Conservation (phyloP, 352 stramenopile genomes). For the Phytophthora litchii region DNA sequence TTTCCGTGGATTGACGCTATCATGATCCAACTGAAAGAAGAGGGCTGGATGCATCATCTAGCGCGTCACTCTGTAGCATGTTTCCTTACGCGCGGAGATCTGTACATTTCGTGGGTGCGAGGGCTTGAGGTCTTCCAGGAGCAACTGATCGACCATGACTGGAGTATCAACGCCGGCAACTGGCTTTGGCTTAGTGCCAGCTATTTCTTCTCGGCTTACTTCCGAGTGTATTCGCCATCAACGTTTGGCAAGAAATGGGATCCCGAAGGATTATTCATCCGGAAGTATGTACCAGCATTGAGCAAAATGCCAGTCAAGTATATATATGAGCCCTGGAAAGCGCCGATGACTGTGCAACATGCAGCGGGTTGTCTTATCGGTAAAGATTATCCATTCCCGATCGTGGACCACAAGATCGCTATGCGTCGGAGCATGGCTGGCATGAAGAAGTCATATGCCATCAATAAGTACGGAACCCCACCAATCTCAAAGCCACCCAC, state of each 20-base stretch:
- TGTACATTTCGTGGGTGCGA: constrained; percentile 96
- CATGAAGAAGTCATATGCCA: constrained; percentile 91
- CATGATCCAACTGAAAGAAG: constrained; percentile 93
- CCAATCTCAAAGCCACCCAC: constrained; percentile 18
- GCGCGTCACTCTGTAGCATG: constrained; percentile 96
- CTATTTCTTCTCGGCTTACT: constrained; percentile 98
- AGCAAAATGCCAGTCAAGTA: constrained; percentile 94
- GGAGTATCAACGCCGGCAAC: constrained; percentile 97
- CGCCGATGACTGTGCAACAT: constrained; percentile 89
- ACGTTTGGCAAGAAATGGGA: constrained; percentile 98
- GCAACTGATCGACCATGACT: constrained; percentile 96
- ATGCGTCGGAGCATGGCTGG: constrained; percentile 91
- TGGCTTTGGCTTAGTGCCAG: constrained; percentile 97
- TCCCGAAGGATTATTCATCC: constrained; percentile 90
- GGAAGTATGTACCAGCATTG: constrained; percentile 93
- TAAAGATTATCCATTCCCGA: constrained; percentile 94
- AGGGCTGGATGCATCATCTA: constrained; percentile 91
- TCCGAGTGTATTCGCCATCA: constrained; percentile 95
- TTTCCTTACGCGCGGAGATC: constrained; percentile 98
- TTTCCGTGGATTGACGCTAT: constrained; percentile 98
- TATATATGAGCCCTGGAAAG: constrained; percentile 98
- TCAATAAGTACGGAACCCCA: constrained; percentile 36
- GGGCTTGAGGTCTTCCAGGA: constrained; percentile 93
- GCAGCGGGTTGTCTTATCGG: constrained; percentile 87
- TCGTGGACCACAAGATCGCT: constrained; percentile 93